These are phyloP conservation scores for Starmera pachycereana DNA, from an alignment of 805 yeast species.

Conservation along the genomic window DNA sequence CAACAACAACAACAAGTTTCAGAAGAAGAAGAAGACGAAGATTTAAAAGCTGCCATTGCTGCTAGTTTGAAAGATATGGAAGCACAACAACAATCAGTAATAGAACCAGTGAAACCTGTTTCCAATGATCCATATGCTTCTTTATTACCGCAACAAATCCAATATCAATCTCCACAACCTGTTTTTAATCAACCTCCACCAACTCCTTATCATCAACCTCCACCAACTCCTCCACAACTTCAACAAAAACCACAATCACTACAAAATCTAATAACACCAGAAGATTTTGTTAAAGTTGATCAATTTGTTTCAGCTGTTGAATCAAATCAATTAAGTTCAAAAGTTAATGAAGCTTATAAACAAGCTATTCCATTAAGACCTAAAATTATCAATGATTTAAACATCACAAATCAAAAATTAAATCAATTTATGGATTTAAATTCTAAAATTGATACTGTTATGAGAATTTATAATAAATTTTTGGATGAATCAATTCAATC, in stretches of 20 bases:
- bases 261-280: constrained; percentile 32
- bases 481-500: constrained; percentile 46
- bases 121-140: constrained; percentile 8
- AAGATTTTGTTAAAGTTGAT: constrained; percentile 62
- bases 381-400: constrained; percentile 50
- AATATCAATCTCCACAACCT: constrained; percentile 4
- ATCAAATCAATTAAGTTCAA: constrained; percentile 26
- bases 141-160: constrained; percentile 5
- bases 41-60: constrained; percentile 87
- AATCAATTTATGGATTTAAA: constrained; percentile 64
- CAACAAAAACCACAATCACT: constrained; percentile 7
- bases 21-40: constrained; percentile 67
- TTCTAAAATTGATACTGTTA: constrained; percentile 65
- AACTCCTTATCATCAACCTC: not conserved
- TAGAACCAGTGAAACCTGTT: not conserved
- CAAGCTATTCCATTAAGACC: constrained; percentile 57
- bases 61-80: constrained; percentile 77
- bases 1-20: constrained; percentile 1
- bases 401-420: constrained; percentile 48
- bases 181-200: constrained; percentile 1
- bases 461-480: constrained; percentile 65
- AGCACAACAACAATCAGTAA: constrained; percentile 8
- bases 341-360: constrained; percentile 46
- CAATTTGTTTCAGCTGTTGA: constrained; percentile 61
- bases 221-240: constrained; percentile 8